phyloP scores from a whole-genome alignment of 768 basidiomycete genomes.

The Kwoniella dendrophila region DNA sequence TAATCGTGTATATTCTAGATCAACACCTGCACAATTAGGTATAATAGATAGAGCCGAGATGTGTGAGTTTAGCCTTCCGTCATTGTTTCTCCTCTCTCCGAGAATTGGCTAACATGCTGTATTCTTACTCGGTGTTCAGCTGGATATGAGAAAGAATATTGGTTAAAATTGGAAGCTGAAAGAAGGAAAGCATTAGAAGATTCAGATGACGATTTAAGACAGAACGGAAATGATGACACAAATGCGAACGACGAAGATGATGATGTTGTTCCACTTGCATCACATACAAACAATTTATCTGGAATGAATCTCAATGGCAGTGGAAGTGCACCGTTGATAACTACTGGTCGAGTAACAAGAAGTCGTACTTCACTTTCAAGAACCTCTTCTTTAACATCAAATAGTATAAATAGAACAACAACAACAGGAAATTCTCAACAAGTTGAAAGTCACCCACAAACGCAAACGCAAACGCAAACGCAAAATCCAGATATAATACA shows the following conservation, averaged over 20 bases:
- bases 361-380: too few relatives aligned
- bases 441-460: background rate
- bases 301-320: too few relatives aligned
- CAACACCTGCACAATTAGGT: constrained; percentile 13
- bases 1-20: constrained; percentile 17
- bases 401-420: too few relatives aligned
- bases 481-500: background rate
- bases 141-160: constrained; percentile 26
- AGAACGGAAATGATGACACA: background rate
- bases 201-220: background rate
- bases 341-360: too few relatives aligned
- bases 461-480: background rate
- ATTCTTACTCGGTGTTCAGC: background rate
- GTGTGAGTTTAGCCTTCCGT: constrained; percentile 10
- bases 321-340: too few relatives aligned
- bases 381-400: too few relatives aligned
- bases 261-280: background rate
- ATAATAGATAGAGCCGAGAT: constrained; percentile 17
- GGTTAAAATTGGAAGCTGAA: constrained; percentile 7
- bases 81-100: background rate
- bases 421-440: background rate
- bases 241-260: constrained; percentile 2
- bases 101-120: background rate
- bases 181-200: constrained; percentile 6
- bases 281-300: too few relatives aligned